Conservation (phyloP, 2,329 filamentous ascomycete genomes). For the Botrytis aclada region DNA sequence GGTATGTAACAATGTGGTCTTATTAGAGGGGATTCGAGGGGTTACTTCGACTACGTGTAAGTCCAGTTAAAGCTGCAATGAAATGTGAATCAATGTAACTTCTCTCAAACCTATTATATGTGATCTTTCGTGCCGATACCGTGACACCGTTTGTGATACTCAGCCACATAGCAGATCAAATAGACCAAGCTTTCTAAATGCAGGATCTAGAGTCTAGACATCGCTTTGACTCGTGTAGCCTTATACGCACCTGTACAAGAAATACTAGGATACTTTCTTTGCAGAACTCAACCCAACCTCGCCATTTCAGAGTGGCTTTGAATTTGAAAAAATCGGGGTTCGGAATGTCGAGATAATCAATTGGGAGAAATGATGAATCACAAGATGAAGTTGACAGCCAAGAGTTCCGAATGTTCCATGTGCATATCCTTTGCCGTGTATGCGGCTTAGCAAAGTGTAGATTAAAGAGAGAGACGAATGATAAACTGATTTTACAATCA, state of each 20-base stretch:
- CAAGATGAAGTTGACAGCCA: background rate
- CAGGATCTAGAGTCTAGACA: background rate
- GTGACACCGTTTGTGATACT: background rate
- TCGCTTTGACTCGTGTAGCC: conserved; percentile 2
- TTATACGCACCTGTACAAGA: background rate
- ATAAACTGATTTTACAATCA: background rate
- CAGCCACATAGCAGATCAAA: background rate
- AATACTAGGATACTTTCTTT: background rate
- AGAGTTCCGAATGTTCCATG: background rate
- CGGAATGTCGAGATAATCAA: background rate
- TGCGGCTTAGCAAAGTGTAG: conserved; percentile 8
- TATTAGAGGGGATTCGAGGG: background rate
- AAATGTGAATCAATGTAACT: background rate
- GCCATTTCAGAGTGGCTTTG: background rate
- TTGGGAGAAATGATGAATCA: background rate
- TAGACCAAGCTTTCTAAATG: background rate
- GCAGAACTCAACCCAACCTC: conserved; percentile 1
- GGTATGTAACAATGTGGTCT: background rate
- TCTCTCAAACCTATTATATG: background rate
- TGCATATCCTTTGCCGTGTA: background rate
- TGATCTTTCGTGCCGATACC: background rate
- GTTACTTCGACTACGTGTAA: background rate
- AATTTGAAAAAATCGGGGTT: background rate
- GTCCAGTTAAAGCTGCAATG: background rate
- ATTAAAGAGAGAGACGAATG: background rate